Evolutionary conservation across 176 grass and related monocot genomes (phyloP).

Genomic region (Carex kokanica): DNA sequence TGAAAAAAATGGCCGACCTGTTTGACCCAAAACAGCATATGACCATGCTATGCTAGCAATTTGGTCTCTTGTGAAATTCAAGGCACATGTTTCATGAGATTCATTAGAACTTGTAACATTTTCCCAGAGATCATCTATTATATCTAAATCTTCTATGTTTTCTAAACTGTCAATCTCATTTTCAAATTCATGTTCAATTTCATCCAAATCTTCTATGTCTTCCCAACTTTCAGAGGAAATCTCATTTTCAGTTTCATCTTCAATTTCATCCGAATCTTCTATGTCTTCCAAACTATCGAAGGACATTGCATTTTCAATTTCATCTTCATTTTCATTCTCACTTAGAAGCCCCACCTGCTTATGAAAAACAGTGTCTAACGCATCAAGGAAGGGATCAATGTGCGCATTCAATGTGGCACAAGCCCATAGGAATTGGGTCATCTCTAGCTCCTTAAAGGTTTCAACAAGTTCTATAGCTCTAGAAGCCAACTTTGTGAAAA

Average conservation of each 20-base stretch:
- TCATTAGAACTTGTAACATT: slow-evolving; percentile 13
- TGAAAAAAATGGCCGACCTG: slow-evolving; percentile 63
- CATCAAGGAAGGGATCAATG: slow-evolving; percentile 42
- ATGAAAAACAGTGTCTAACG: slow-evolving; percentile 51
- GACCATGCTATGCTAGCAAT: slow-evolving; percentile 90
- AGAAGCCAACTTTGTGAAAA: slow-evolving; percentile 45
- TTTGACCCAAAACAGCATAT: slow-evolving; percentile 76
- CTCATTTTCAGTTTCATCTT: neutral
- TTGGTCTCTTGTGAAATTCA: slow-evolving; percentile 80
- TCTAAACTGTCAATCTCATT: neutral
- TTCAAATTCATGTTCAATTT: slow-evolving; percentile 5
- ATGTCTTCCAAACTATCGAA: slow-evolving; percentile 1
- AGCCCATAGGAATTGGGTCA: slow-evolving; percentile 84
- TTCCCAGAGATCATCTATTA: neutral
- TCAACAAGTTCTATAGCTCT: slow-evolving; percentile 50
- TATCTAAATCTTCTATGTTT: neutral
- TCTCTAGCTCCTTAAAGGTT: slow-evolving; percentile 73
- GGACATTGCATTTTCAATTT: neutral
- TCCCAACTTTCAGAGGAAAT: neutral
- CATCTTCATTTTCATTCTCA: slow-evolving; percentile 18
- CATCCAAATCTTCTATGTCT: slow-evolving; percentile 4
- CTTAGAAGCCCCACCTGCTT: slow-evolving; percentile 19
- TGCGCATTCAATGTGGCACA: slow-evolving; percentile 76
- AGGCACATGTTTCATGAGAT: neutral
- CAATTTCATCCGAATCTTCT: slow-evolving; percentile 3